A percentile compares a stretch with the other conserved stretches of the same genome.
Conservation (phyloP, 2,329 filamentous ascomycete genomes). For the Sordariomycetes sp. region DNA sequence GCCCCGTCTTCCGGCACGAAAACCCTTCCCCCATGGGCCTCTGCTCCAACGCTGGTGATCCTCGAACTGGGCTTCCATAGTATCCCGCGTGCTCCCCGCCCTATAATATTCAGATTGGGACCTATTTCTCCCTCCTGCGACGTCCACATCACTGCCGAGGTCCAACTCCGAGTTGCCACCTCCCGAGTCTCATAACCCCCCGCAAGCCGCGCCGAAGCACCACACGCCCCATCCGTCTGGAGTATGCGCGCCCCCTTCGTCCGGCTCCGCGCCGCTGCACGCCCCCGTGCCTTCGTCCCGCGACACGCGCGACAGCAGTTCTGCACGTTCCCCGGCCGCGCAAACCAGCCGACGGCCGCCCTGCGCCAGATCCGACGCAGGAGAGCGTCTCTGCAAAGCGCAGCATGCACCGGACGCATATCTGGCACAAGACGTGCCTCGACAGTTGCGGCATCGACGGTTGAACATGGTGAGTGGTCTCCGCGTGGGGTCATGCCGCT, state of each 20-base stretch:
- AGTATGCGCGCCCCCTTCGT: slow-evolving; percentile 1
- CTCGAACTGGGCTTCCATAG: neutral
- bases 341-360: neutral
- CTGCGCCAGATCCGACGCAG: neutral
- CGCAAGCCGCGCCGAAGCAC: neutral
- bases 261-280: neutral
- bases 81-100: neutral
- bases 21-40: neutral
- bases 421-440: neutral
- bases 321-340: neutral
- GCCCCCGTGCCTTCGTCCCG: neutral
- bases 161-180: neutral
- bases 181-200: neutral
- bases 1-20: neutral
- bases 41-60: neutral
- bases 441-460: neutral
- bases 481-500: neutral
- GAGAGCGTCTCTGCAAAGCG: neutral
- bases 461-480: slow-evolving; percentile 1
- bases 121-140: neutral
- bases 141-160: neutral
- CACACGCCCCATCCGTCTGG: neutral
- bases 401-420: neutral
- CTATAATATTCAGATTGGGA: neutral
- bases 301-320: neutral